Conservation (phyloP, 1,284 basidiomycete species). For the Vanrija sp. region DNA sequence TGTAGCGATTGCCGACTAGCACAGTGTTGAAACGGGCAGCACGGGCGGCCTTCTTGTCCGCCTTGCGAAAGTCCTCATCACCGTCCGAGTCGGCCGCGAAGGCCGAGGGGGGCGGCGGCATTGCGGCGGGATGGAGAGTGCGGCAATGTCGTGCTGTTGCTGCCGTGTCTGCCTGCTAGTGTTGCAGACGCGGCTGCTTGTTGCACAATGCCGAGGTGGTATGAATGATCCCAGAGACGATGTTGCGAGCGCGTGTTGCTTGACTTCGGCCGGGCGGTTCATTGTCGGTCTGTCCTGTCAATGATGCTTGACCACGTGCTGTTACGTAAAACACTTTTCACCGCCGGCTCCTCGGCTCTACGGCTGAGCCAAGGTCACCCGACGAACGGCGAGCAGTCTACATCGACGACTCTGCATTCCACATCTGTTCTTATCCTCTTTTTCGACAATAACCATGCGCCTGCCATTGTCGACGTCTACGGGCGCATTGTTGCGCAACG, state of each 20-base stretch:
- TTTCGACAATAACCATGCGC: slow-evolving; percentile 4
- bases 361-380: no score
- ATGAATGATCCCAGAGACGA: not conserved
- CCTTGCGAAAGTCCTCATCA: slow-evolving; percentile 31
- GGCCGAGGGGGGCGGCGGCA: not conserved
- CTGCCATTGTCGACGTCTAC: slow-evolving; percentile 9
- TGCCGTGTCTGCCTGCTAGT: slow-evolving; percentile 2
- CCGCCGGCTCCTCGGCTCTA: no score
- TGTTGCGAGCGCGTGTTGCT: not conserved
- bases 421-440: no score
- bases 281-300: not conserved
- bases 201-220: not conserved
- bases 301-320: no score
- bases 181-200: slow-evolving; percentile 9
- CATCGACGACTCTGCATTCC: no score
- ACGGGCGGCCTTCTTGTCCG: slow-evolving; percentile 32
- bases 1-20: slow-evolving; percentile 46
- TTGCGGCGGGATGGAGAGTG: not conserved
- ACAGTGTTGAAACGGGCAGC: slow-evolving; percentile 45
- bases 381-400: no score
- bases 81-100: slow-evolving; percentile 27
- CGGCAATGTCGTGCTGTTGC: not conserved
- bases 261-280: not conserved
- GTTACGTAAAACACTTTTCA: no score
- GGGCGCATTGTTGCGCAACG: slow-evolving; percentile 3